A percentile compares a stretch with the other conserved stretches of the same genome.
Conservation (phyloP, 352 stramenopile species). For the Thalassiosira mediterranea region DNA sequence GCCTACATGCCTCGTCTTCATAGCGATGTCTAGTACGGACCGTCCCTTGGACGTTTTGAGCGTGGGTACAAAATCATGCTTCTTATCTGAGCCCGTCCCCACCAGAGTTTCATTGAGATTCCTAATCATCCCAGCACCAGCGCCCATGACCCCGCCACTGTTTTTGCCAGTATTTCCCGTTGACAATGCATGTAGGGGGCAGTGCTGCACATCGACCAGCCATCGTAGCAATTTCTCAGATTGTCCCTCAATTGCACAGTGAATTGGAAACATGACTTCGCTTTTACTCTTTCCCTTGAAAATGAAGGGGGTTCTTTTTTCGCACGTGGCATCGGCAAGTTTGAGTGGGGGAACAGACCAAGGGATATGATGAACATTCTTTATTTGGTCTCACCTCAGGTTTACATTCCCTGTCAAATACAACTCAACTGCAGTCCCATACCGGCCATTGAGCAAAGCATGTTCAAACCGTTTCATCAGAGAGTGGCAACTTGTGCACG, state of each 20-base stretch:
- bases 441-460: slow-evolving; percentile 68
- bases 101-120: slow-evolving; percentile 17
- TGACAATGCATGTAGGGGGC: slow-evolving; percentile 64
- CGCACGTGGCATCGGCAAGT: too few species aligned
- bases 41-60: slow-evolving; percentile 74
- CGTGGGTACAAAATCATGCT: slow-evolving; percentile 46
- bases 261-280: slow-evolving; percentile 77
- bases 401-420: slow-evolving; percentile 82
- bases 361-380: too few species aligned
- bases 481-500: slow-evolving; percentile 72
- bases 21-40: slow-evolving; percentile 73
- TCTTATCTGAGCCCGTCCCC: slow-evolving; percentile 36
- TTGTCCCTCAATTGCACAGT: slow-evolving; percentile 78
- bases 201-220: slow-evolving; percentile 82
- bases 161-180: slow-evolving; percentile 51
- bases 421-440: slow-evolving; percentile 65
- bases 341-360: too few species aligned
- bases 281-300: slow-evolving; percentile 43
- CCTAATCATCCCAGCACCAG: slow-evolving; percentile 13
- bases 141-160: not conserved
- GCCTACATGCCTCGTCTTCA: slow-evolving; percentile 57
- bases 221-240: slow-evolving; percentile 77
- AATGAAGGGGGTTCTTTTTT: slow-evolving; percentile 57
- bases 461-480: slow-evolving; percentile 65
- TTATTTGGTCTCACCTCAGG: too few species aligned